Evolutionary conservation across 768 basidiomycete species (phyloP).

Genomic region (Mycena floridula): DNA sequence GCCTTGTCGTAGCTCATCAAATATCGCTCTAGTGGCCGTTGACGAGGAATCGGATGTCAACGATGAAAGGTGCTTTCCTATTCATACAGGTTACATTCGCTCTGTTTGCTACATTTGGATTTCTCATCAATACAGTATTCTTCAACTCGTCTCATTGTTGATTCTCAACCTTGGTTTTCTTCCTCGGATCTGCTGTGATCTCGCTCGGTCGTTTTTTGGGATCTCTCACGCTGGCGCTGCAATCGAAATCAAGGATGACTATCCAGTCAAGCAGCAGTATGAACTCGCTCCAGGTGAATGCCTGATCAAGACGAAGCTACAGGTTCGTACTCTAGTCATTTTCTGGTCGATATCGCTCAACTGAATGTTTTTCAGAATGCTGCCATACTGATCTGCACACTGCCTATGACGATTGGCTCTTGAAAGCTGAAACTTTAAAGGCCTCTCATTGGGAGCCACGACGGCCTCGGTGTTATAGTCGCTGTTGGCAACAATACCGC

Average conservation of each 20-base stretch:
- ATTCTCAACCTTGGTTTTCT: too few species aligned
- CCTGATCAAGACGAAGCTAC: slow-evolving; percentile 71
- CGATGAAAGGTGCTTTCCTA: too few species aligned
- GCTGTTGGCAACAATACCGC: slow-evolving; percentile 68
- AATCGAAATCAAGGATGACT: slow-evolving; percentile 35
- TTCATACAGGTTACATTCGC: too few species aligned
- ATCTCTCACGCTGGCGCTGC: slow-evolving; percentile 26
- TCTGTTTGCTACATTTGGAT: too few species aligned
- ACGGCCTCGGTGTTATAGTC: slow-evolving; percentile 77
- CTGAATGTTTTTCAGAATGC: slow-evolving; percentile 21
- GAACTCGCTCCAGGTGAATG: slow-evolving; percentile 65
- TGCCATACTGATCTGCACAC: slow-evolving; percentile 85
- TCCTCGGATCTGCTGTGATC: too few species aligned
- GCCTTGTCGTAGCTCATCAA: too few species aligned
- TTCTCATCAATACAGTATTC: too few species aligned
- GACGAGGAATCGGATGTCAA: too few species aligned
- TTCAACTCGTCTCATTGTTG: too few species aligned
- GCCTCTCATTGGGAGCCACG: slow-evolving; percentile 77
- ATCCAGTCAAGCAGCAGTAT: slow-evolving; percentile 48
- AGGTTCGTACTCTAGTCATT: slow-evolving; percentile 34
- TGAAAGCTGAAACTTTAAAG: slow-evolving; percentile 50
- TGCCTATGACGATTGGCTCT: slow-evolving; percentile 74
- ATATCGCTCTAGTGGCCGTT: too few species aligned
- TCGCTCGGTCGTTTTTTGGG: too few species aligned
- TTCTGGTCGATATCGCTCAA: slow-evolving; percentile 22